Evolutionary conservation across 2,329 filamentous ascomycete genomes (phyloP).

Genomic region (Aspergillus felis): DNA sequence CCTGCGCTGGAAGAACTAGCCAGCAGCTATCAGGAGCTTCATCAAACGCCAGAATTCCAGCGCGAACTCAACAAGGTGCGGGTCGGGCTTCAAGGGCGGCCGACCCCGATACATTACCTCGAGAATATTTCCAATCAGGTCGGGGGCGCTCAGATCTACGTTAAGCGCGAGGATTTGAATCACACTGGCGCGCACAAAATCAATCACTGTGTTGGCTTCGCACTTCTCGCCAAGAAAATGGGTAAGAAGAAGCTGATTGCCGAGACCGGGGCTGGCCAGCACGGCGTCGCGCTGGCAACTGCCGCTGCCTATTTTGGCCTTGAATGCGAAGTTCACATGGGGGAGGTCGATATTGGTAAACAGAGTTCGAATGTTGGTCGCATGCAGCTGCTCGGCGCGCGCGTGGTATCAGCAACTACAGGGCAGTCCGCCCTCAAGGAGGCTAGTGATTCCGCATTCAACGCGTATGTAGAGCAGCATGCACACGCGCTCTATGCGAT

Average conservation of each 20-base stretch:
- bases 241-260: conserved; percentile 90
- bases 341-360: too few relatives aligned
- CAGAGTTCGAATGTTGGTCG: too few relatives aligned
- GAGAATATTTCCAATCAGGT: too few relatives aligned
- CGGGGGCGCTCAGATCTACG: conserved; percentile 27
- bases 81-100: too few relatives aligned
- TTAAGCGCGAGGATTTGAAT: conserved; percentile 87
- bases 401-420: conserved; percentile 49
- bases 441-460: conserved; percentile 81
- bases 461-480: conserved; percentile 78
- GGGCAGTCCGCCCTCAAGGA: conserved; percentile 70
- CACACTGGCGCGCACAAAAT: conserved; percentile 93
- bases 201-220: conserved; percentile 85
- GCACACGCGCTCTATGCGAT: conserved; percentile 88
- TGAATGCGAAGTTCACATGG: too few relatives aligned
- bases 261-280: conserved; percentile 85
- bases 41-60: conserved; percentile 10
- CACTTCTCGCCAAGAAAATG: conserved; percentile 58
- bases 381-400: too few relatives aligned
- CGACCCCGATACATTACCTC: too few relatives aligned
- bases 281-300: conserved; percentile 85
- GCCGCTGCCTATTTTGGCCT: conserved; percentile 39
- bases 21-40: conserved; percentile 11
- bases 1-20: conserved; percentile 12
- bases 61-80: too few relatives aligned